Conservation (phyloP, 257 asterid species). For the Rhazya stricta region DNA sequence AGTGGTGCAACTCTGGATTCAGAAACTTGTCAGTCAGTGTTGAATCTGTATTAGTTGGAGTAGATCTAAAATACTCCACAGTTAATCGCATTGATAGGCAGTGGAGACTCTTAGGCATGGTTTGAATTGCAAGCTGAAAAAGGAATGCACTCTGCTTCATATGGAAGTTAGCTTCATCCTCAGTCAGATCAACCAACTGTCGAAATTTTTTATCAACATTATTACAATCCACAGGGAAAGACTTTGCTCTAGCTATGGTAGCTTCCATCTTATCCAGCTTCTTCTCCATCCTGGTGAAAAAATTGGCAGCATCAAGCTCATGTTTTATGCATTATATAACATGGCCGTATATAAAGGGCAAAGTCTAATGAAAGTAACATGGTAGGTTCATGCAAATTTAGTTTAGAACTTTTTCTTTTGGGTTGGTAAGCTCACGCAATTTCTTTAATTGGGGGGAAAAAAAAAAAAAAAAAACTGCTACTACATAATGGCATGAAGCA, state of each 20-base stretch:
- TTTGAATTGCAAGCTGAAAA: conserved; percentile 91
- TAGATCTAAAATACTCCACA: conserved; percentile 77
- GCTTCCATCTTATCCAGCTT: conserved; percentile 72
- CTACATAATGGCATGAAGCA: background rate
- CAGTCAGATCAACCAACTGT: conserved; percentile 85
- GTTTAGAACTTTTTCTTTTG: too few relatives aligned
- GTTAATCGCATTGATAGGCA: conserved; percentile 91
- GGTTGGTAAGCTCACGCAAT: too few relatives aligned
- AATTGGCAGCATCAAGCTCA: conserved; percentile 23
- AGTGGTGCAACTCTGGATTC: conserved; percentile 73
- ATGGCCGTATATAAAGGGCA: background rate
- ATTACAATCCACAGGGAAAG: conserved; percentile 77
- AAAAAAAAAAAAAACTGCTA: background rate
- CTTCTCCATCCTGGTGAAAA: conserved; percentile 51
- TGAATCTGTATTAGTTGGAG: conserved; percentile 48
- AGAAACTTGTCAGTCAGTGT: conserved; percentile 44
- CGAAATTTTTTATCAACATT: conserved; percentile 97
- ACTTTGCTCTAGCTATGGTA: conserved; percentile 61
- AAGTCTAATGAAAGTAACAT: background rate
- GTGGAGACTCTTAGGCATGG: conserved; percentile 96
- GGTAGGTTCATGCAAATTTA: background rate
- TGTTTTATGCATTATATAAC: conserved; percentile 13
- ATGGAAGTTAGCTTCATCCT: conserved; percentile 94
- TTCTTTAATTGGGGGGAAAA: background rate
- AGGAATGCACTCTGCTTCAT: conserved; percentile 98